Percentiles rank a stretch among this genome's conserved stretches.
These are phyloP conservation scores for Apophysomyces elegans DNA, from an alignment of 371 early-diverging fungal genomes.

Conservation along the genomic window DNA sequence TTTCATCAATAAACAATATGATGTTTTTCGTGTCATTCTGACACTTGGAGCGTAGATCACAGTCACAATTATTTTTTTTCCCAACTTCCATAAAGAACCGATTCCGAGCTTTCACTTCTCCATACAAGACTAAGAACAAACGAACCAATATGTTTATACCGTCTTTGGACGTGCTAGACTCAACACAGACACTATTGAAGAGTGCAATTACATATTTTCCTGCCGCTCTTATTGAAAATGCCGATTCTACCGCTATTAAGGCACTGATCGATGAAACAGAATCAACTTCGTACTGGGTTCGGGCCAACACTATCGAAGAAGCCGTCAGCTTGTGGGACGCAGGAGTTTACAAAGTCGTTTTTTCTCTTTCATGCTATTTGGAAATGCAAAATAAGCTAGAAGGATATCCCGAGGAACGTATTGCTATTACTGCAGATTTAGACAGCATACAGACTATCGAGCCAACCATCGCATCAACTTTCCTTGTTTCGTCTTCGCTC, in stretches of 20 bases:
- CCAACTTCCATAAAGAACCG: too few species aligned
- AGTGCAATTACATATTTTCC: slow-evolving; percentile 34
- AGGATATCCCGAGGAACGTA: slow-evolving; percentile 47
- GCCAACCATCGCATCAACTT: background rate
- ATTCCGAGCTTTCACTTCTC: too few species aligned
- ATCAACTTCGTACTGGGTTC: slow-evolving; percentile 61
- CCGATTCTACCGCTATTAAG: slow-evolving; percentile 43
- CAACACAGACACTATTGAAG: slow-evolving; percentile 30
- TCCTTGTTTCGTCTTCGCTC: background rate
- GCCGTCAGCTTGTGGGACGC: slow-evolving; percentile 61
- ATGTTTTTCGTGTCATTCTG: too few species aligned
- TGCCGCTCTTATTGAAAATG: slow-evolving; percentile 38
- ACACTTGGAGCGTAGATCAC: too few species aligned
- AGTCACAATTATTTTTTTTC: too few species aligned
- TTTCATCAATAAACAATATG: too few species aligned
- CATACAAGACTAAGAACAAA: background rate
- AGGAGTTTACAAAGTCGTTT: slow-evolving; percentile 64
- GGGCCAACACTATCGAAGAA: slow-evolving; percentile 50
- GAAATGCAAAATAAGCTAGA: slow-evolving; percentile 29
- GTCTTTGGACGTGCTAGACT: slow-evolving; percentile 43
- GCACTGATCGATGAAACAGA: slow-evolving; percentile 43
- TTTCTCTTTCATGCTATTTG: slow-evolving; percentile 42
- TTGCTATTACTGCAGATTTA: slow-evolving; percentile 35
- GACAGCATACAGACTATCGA: background rate
- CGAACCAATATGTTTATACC: slow-evolving; percentile 55